phyloP scores from a whole-genome alignment of 2,329 filamentous ascomycete genomes.

The Colletotrichum sp. region DNA sequence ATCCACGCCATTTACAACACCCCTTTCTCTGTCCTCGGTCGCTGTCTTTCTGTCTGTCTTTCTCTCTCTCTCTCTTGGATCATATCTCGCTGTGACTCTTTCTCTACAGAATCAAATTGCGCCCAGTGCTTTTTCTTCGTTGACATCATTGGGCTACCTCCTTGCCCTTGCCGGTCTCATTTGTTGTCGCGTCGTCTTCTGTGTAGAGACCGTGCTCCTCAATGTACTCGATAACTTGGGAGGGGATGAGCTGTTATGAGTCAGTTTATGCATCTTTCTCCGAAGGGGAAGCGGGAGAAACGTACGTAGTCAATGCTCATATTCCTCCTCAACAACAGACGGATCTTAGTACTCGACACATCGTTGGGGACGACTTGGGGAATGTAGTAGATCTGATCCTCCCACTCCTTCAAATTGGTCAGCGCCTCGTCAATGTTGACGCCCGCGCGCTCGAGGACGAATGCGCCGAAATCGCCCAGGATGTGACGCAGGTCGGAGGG shows the following conservation, averaged over 20 bases:
- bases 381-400: constrained; percentile 86
- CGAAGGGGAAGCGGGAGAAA: neutral
- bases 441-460: constrained; percentile 86
- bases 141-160: constrained; percentile 1
- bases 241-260: constrained; percentile 67
- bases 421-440: constrained; percentile 90
- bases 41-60: neutral
- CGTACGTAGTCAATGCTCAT: constrained; percentile 24
- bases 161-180: constrained; percentile 16
- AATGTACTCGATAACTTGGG: constrained; percentile 77
- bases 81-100: neutral
- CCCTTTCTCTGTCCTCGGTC: neutral
- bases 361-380: constrained; percentile 89
- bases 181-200: constrained; percentile 37
- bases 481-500: constrained; percentile 87
- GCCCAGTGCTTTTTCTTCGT: neutral
- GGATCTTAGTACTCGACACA: constrained; percentile 47
- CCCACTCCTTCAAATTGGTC: constrained; percentile 80
- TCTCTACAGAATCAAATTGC: neutral
- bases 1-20: constrained; percentile 4
- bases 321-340: constrained; percentile 20
- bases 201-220: constrained; percentile 70
- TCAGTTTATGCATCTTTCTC: neutral
- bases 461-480: constrained; percentile 80
- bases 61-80: neutral